These are phyloP conservation scores for Penicillium sp. DNA, from an alignment of 2,329 filamentous ascomycete species.

Conservation along the genomic window DNA sequence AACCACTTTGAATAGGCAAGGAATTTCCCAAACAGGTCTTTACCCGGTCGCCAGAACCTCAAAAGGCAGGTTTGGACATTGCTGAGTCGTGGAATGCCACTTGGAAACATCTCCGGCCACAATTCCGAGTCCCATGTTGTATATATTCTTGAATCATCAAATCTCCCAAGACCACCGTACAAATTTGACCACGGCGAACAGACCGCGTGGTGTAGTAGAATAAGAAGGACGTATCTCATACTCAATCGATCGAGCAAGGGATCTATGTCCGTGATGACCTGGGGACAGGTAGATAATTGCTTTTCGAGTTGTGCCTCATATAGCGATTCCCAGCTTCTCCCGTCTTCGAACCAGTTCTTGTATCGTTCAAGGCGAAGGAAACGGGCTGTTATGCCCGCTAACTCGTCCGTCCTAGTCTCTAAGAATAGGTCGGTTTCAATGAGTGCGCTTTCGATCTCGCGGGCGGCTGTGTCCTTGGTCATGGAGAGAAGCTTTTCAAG, in stretches of 20 bases:
- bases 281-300: not conserved
- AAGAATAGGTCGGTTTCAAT: not conserved
- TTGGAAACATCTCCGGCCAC: not conserved
- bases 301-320: not conserved
- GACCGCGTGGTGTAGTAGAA: not conserved
- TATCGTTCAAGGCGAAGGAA: constrained; percentile 1
- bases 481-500: not conserved
- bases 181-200: not conserved
- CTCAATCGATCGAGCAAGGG: not conserved
- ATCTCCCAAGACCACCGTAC: not conserved
- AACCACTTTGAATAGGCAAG: not conserved
- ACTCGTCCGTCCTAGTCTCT: not conserved
- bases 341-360: not conserved
- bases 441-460: not conserved
- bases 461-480: not conserved
- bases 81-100: not conserved
- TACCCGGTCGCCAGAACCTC: not conserved
- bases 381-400: not conserved
- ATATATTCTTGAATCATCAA: not conserved
- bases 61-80: not conserved
- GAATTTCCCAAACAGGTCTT: not conserved
- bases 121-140: not conserved
- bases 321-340: not conserved
- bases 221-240: not conserved
- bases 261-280: not conserved